Conservation (phyloP, 352 stramenopile genomes). For the Phytopythium mirpurense region DNA sequence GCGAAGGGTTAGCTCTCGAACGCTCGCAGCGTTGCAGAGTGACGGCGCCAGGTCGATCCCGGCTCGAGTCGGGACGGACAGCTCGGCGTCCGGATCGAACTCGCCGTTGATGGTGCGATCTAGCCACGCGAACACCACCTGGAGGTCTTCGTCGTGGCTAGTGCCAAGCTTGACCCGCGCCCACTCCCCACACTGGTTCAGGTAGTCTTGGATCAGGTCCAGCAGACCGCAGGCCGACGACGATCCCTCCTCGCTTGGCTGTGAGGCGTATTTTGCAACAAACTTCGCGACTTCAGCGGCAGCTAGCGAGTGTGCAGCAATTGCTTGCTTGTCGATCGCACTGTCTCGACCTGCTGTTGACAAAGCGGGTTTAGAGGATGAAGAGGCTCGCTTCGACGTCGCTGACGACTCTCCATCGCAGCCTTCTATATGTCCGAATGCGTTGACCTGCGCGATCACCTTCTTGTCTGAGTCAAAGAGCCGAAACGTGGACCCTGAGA, state of each 20-base stretch:
- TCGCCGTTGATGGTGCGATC: conserved; percentile 44
- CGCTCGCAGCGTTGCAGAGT: background rate
- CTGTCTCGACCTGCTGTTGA: background rate
- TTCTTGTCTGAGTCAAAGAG: conserved; percentile 17
- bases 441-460: conserved; percentile 6
- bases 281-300: conserved; percentile 11
- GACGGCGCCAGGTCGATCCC: background rate
- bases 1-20: conserved; percentile 23
- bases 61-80: background rate
- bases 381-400: background rate
- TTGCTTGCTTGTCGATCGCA: too few species aligned
- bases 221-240: conserved; percentile 7
- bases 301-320: background rate
- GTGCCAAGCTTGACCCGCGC: conserved; percentile 29
- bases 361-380: background rate
- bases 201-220: conserved; percentile 26
- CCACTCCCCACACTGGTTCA: conserved; percentile 67
- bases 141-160: conserved; percentile 23
- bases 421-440: conserved; percentile 13
- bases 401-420: background rate
- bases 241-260: background rate
- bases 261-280: background rate
- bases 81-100: conserved; percentile 13
- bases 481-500: conserved; percentile 23
- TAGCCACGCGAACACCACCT: conserved; percentile 47